These are phyloP conservation scores for Groenewaldozyma tartarivorans DNA, from an alignment of 805 yeast genomes.

Conservation along the genomic window DNA sequence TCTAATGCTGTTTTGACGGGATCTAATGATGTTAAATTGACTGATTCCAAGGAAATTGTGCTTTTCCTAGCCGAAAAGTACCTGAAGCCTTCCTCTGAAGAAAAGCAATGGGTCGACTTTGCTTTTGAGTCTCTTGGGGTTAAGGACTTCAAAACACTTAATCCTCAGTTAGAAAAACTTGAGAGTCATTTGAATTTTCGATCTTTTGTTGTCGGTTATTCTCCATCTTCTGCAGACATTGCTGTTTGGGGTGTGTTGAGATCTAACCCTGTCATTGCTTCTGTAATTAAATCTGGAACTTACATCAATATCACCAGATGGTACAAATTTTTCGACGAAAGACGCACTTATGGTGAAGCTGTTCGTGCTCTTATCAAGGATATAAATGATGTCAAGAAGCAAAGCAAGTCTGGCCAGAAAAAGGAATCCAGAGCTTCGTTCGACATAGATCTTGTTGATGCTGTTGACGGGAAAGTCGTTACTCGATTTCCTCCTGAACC, in stretches of 20 bases:
- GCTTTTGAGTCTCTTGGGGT: conserved; percentile 60
- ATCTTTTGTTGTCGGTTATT: conserved; percentile 62
- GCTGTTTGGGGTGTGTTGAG: conserved; percentile 91
- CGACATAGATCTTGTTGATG: conserved; percentile 87
- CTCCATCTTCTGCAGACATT: conserved; percentile 68
- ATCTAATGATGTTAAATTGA: conserved; percentile 25
- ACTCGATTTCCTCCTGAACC: conserved; percentile 99
- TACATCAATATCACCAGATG: conserved; percentile 87
- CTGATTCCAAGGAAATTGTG: conserved; percentile 37
- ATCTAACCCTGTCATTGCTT: conserved; percentile 88
- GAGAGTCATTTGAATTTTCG: conserved; percentile 81
- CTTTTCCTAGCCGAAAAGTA: conserved; percentile 41
- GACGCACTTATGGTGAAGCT: conserved; percentile 52
- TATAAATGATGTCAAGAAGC: conserved; percentile 63
- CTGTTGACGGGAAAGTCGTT: conserved; percentile 88
- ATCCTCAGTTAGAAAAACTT: conserved; percentile 66
- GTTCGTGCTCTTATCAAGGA: conserved; percentile 61
- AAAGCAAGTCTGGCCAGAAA: conserved; percentile 55
- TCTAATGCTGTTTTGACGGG: conserved; percentile 39
- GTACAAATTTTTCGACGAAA: conserved; percentile 70
- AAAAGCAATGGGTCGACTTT: conserved; percentile 49
- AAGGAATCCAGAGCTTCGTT: conserved; percentile 94
- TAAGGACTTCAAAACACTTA: conserved; percentile 82
- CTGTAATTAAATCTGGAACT: conserved; percentile 75
- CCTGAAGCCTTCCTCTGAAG: conserved; percentile 26